Evolutionary conservation across 1,139 yeast genomes (phyloP), one percentile per base, ranked within the genome.

Genomic region (Magnusiomyces magnusii): DNA sequence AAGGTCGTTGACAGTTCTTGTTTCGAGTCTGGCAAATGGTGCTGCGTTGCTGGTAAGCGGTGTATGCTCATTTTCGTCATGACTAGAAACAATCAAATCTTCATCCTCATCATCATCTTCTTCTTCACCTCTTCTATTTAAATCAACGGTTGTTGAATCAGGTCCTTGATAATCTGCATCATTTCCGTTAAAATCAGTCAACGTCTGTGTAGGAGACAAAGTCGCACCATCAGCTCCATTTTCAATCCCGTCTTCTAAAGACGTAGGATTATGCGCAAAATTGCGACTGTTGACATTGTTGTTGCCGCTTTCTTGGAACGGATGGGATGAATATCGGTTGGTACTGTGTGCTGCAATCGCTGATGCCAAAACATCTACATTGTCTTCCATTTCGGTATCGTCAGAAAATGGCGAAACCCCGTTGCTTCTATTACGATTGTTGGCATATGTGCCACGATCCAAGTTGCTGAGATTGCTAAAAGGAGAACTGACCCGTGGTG

Each of bases 21-120:
- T n/a, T n/a, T n/a, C n/a, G n/a, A n/a, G n/a, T n/a, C n/a, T n/a
- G n/a, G n/a, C n/a, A n/a, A n/a, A n/a, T n/a, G n/a, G n/a, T n/a
- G n/a, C n/a, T n/a, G n/a, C n/a, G n/a, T n/a, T n/a, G n/a, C n/a
- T n/a, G n/a, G n/a, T n/a, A n/a, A n/a, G n/a, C n/a, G n/a, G n/a
- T n/a, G n/a, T n/a, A n/a, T 62, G 67, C 28, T 65, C 66, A 55
- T 64, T 60, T 25, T 68, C 68, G 28, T 70, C 73, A 13, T 70
- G 71, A 15, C 60, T 31, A 31, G 7, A 31, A 31, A 9, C 36
- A 31, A 9, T 31, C 13, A 13, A 31, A 31, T 13, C 36, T 9
- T 7, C 36, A 13, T 9, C 7, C 10, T 13, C 36, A 31, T 31
- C 13, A 13, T 31, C 36, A 7, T 7, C 13, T 31, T 31, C 36